Conservation (phyloP, 768 basidiomycete species). For the Suillus plorans region DNA sequence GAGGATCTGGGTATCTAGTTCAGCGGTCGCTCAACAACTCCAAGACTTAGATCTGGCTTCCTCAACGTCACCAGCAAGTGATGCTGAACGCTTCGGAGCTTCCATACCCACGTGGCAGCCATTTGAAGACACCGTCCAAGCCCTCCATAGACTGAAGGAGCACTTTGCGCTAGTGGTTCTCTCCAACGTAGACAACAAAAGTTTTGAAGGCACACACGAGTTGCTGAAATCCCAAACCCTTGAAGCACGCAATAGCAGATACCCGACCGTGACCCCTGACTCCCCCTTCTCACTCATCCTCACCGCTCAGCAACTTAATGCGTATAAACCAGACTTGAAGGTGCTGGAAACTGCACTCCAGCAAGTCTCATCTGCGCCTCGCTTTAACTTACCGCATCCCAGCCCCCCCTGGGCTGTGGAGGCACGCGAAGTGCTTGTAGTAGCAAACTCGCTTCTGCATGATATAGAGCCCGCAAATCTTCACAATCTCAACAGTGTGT, state of each 20-base stretch:
- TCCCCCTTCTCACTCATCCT: constrained; percentile 67
- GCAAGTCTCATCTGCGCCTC: constrained; percentile 24
- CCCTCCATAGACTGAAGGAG: constrained; percentile 57
- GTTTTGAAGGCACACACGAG: constrained; percentile 60
- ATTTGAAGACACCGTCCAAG: constrained; percentile 65
- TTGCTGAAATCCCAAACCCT: constrained; percentile 35
- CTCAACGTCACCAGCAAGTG: background rate
- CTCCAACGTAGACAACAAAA: constrained; percentile 70
- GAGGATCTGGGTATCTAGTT: constrained; percentile 19
- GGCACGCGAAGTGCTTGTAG: constrained; percentile 51
- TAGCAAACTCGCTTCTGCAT: constrained; percentile 66
- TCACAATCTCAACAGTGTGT: constrained; percentile 58
- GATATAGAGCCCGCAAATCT: constrained; percentile 63
- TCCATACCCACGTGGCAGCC: constrained; percentile 63
- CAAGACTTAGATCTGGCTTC: background rate
- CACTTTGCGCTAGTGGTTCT: constrained; percentile 71
- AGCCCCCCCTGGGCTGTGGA: constrained; percentile 27
- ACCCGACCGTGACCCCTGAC: constrained; percentile 39
- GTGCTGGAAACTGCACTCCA: constrained; percentile 35
- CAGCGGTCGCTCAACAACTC: background rate
- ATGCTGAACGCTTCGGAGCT: constrained; percentile 53
- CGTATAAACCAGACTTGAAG: constrained; percentile 63
- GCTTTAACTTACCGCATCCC: constrained; percentile 19
- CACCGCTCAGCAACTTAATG: constrained; percentile 72
- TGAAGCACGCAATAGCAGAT: constrained; percentile 25